Conservation (phyloP, 1,284 basidiomycete species). For the Garcileccinum viscosum region DNA sequence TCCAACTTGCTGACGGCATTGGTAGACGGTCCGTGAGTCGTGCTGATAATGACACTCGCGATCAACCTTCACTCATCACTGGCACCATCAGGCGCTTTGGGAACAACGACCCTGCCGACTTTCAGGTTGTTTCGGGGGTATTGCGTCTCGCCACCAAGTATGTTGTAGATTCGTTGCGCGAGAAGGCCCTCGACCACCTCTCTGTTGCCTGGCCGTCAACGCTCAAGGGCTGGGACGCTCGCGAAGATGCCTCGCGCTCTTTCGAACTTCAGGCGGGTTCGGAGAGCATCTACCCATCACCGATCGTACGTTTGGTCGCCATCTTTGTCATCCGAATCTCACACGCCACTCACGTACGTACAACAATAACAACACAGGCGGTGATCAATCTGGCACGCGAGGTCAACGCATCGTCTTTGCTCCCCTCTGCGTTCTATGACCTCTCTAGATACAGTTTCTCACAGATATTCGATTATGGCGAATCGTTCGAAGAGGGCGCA, state of each 20-base stretch:
- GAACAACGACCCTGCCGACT: conserved; percentile 66
- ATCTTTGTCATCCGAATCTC: neutral
- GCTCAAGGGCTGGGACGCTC: conserved; percentile 70
- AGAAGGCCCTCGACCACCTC: conserved; percentile 67
- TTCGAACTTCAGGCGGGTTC: conserved; percentile 51
- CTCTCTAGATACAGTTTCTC: conserved; percentile 70
- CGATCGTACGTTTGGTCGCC: conserved; percentile 53
- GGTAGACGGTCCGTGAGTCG: conserved; percentile 79
- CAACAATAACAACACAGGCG: conserved; percentile 45
- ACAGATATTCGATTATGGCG: conserved; percentile 69
- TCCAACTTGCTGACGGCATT: conserved; percentile 70
- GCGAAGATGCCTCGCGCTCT: conserved; percentile 63
- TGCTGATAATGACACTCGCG: conserved; percentile 1
- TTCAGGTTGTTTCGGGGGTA: conserved; percentile 69
- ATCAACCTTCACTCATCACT: neutral
- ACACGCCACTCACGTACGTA: conserved; percentile 28
- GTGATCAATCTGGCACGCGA: conserved; percentile 74
- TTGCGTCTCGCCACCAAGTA: conserved; percentile 77
- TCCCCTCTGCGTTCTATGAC: conserved; percentile 77
- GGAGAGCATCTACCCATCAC: conserved; percentile 65
- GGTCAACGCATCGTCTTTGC: conserved; percentile 62
- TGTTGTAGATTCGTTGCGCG: conserved; percentile 68
- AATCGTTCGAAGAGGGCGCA: conserved; percentile 45
- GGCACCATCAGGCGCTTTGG: conserved; percentile 70
- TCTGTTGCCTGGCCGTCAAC: conserved; percentile 71